Percentiles rank a stretch among this genome's conserved stretches.
These are phyloP conservation scores for Fraxinus platypoda DNA, from an alignment of 305 asterid species.

Conservation along the genomic window DNA sequence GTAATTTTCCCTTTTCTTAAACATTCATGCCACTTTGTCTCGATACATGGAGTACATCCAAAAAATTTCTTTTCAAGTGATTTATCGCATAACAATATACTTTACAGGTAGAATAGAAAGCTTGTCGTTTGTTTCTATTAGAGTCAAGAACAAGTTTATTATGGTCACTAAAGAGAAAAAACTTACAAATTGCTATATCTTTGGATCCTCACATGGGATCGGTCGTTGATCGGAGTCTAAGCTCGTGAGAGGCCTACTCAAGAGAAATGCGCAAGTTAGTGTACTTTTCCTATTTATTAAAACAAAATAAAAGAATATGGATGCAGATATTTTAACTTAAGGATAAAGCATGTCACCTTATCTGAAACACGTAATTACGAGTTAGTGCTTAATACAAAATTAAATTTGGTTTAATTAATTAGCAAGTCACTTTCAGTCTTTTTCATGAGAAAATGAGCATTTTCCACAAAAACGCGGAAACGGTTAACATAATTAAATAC, in stretches of 20 bases:
- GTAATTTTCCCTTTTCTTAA: too few species aligned
- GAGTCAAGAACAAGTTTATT: too few species aligned
- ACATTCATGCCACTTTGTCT: too few species aligned
- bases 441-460: not conserved
- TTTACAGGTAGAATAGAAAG: too few species aligned
- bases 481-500: not conserved
- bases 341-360: not conserved
- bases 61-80: too few species aligned
- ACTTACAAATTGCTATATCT: too few species aligned
- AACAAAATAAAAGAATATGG: not conserved
- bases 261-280: not conserved
- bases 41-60: too few species aligned
- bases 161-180: too few species aligned
- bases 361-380: not conserved
- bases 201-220: not conserved
- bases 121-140: too few species aligned
- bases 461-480: not conserved
- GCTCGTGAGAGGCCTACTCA: not conserved
- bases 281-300: not conserved
- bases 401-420: not conserved
- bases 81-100: too few species aligned
- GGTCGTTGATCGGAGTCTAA: not conserved
- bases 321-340: not conserved
- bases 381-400: not conserved
- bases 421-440: not conserved